Evolutionary conservation across 805 yeast species (phyloP), one percentile per base, ranked within the genome.

Genomic region (Ogataea methylovora): DNA sequence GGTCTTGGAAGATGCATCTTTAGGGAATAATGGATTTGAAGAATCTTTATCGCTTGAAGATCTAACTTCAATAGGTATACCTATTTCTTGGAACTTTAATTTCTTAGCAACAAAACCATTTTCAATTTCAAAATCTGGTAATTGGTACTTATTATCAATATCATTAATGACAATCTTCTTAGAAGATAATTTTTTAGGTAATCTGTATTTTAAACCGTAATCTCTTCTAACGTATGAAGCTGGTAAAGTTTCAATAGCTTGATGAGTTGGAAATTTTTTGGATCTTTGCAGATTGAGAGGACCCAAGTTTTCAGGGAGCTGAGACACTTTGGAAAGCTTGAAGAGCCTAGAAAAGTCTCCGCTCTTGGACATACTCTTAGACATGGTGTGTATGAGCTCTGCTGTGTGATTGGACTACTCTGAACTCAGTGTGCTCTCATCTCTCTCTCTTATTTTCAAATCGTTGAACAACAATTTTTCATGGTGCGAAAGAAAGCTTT

Each of bases 151-250:
- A 43, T 78, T 77, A 51, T 84, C 94, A 11, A 82, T 53, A 36
- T 80, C 79, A 45, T 80, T 78, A 44, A 68, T 67, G 8, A 78
- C 75, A 29, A 84, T 64, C 51, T 73, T 75, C 27, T 79, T 69
- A 13, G 74, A 62, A 27, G 75, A 76, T 30, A 73, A 54, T 45
- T 73, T 76, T 25, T 64, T 62, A 3, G 95, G 95, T 30, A 84
- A 60, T 15, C 82, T 64, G 29, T 78, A 63, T 51, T 84, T 84
- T 39, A 84, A 58, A 48, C 95, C 95, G 68, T 73, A 84, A 56
- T 83, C 84, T 41, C 81, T 78, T 58, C 84, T 66, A 11, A 66
- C 53, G 29, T 79, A 70, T 31, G 81, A 69, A 7, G 82, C 66
- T 32, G 77, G 73, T 33, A 83, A 76, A 0, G 92, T 77, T 54